Base-by-base conservation (phyloP, 2,329 filamentous ascomycete species). In the Chrysoporthe cubensis region DNA sequence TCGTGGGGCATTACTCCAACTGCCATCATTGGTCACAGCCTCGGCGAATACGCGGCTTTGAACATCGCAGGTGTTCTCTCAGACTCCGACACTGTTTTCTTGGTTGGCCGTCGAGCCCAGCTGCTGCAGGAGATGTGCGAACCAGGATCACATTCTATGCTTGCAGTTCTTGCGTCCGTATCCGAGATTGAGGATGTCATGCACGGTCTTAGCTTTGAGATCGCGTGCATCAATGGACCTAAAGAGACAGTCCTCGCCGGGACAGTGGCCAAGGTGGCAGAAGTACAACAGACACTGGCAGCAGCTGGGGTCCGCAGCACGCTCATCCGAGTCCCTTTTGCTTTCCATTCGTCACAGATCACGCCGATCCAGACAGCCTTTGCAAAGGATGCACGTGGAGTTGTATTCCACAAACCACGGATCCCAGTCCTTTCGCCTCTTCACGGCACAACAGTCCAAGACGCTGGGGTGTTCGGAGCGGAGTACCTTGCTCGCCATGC, bases 21-120 rank as follows among this genome's bases (percentile, higher is more conserved):
- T 18, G 85, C 80, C 6, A 86, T 88, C 1, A 76, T 88, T 16
- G 87, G 87, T 21, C 87, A 88, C 77, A 91, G 89, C 72, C 80
- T 93, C 40, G 91, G 91, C 64, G 90, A 93, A 76, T 93, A 92
- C 73, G 90, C 91, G 48, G 90, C 91, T 52, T 81, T 89, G 2
- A 81, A 86, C 71, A 81, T 86, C 59, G 84, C 86, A 66, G 87
- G 86, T 65, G 85, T 89, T 56, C 79, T 89, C 58, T 87, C 86
- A 14, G 83, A 82, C 32, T 79, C 82, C 66, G 87, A 89, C 75
- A 85, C 87, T 75, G 80, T 91, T 40, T 84, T 84, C 57, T 78
- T 90, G 3, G 86, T 89, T 57, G 87, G 87, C 13, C 72, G 79
- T 61, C 81, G 88, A 71, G 87, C 87, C 18, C 78, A 83, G 73